Evolutionary conservation across 495 filamentous ascomycete species (phyloP).

Genomic region (Cercophora samala): DNA sequence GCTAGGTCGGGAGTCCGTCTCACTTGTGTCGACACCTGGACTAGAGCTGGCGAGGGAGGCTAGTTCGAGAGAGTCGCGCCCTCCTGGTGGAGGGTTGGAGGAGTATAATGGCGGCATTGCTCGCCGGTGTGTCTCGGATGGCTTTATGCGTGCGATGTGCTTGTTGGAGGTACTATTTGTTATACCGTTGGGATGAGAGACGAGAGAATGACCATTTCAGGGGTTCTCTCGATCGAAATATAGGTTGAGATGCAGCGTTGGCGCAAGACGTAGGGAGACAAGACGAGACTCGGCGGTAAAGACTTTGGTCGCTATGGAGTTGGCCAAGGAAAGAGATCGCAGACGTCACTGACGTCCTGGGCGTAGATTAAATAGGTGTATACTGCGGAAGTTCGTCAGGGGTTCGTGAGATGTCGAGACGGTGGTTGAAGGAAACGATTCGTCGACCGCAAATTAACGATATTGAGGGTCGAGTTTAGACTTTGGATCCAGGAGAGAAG

Average conservation of each 20-base stretch:
- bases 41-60: conserved; percentile 88
- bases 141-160: not conserved
- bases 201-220: not conserved
- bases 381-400: conserved; percentile 4
- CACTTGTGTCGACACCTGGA: conserved; percentile 60
- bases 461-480: not conserved
- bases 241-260: not conserved
- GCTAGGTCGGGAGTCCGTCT: conserved; percentile 68
- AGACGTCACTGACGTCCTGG: conserved; percentile 15
- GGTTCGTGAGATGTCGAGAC: not conserved
- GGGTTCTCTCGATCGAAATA: not conserved
- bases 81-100: conserved; percentile 43
- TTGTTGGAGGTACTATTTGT: not conserved
- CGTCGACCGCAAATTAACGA: conserved; percentile 2
- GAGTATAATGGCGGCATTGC: conserved; percentile 47
- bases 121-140: not conserved
- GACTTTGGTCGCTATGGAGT: not conserved
- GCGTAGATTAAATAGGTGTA: conserved; percentile 6
- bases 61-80: conserved; percentile 93
- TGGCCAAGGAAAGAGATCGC: not conserved
- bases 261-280: conserved; percentile 1
- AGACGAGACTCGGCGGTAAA: conserved; percentile 11
- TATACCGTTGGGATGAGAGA: not conserved
- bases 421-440: not conserved
- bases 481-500: not conserved